A percentile compares a stretch with the other conserved stretches of the same genome.
Conservation (phyloP, 345 rosid genomes). For the Dipteronia dyeriana region DNA sequence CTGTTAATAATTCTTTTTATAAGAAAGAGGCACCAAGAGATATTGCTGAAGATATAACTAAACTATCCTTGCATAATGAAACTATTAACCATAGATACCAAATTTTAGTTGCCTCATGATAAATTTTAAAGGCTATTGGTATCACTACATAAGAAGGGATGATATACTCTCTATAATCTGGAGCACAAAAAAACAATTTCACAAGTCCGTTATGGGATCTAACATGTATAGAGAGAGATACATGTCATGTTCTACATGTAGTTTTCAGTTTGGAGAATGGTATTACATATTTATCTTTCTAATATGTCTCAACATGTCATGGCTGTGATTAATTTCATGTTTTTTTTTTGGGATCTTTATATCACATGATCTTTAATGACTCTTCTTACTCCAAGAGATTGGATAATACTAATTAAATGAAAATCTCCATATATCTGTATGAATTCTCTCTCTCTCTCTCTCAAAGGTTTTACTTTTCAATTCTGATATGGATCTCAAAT, state of each 20-base stretch:
- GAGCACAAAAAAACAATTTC: not conserved
- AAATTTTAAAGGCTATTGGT: not conserved
- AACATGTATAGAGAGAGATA: not conserved
- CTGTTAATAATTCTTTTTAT: too few relatives aligned
- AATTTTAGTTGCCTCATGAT: not conserved
- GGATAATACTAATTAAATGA: not conserved
- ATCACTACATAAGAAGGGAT: not conserved
- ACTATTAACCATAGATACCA: not conserved
- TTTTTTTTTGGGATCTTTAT: not conserved
- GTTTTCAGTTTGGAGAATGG: not conserved
- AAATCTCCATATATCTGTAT: not conserved
- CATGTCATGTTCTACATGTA: not conserved
- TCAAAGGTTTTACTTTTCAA: not conserved
- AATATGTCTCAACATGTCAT: too few relatives aligned
- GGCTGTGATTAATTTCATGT: not conserved
- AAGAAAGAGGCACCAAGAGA: too few relatives aligned
- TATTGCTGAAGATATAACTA: too few relatives aligned
- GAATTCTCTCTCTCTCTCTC: not conserved
- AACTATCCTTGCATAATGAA: too few relatives aligned
- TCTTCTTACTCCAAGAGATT: not conserved
- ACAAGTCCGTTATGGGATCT: not conserved
- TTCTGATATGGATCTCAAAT: constrained; percentile 4
- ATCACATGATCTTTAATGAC: too few relatives aligned
- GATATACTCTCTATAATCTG: not conserved
- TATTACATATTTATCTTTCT: not conserved